Evolutionary conservation across 1,139 yeast genomes (phyloP).

Genomic region (Magnusiomyces suaveolens): DNA sequence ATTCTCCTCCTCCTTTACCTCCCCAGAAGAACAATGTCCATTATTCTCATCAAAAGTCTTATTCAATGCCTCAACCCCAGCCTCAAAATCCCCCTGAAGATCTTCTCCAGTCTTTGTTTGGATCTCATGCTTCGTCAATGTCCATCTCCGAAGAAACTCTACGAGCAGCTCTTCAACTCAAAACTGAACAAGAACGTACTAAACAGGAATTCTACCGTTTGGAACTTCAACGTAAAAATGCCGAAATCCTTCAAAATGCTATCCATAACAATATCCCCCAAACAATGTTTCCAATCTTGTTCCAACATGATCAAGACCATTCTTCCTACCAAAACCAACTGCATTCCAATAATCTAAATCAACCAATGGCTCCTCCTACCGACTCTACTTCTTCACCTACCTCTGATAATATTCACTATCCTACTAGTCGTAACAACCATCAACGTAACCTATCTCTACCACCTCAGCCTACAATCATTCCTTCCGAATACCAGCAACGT

Average conservation of each 20-base stretch:
- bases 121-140: constrained; percentile 46
- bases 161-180: constrained; percentile 51
- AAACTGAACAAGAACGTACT: constrained; percentile 72
- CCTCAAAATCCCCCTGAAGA: background rate
- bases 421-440: background rate
- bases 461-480: background rate
- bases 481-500: constrained; percentile 8
- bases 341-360: background rate
- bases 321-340: background rate
- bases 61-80: background rate
- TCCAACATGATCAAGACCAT: constrained; percentile 23
- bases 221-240: constrained; percentile 52
- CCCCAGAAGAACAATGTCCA: too few relatives aligned
- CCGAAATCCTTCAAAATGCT: constrained; percentile 56
- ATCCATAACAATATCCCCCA: constrained; percentile 57
- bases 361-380: background rate
- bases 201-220: constrained; percentile 68
- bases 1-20: background rate
- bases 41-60: too few relatives aligned
- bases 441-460: background rate
- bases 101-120: constrained; percentile 34
- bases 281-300: constrained; percentile 52
- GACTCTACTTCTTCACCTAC: too few relatives aligned
- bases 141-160: constrained; percentile 56
- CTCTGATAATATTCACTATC: too few relatives aligned